These are phyloP conservation scores for Xylariaceae sp. DNA, from an alignment of 2,329 filamentous ascomycete genomes.

Conservation along the genomic window DNA sequence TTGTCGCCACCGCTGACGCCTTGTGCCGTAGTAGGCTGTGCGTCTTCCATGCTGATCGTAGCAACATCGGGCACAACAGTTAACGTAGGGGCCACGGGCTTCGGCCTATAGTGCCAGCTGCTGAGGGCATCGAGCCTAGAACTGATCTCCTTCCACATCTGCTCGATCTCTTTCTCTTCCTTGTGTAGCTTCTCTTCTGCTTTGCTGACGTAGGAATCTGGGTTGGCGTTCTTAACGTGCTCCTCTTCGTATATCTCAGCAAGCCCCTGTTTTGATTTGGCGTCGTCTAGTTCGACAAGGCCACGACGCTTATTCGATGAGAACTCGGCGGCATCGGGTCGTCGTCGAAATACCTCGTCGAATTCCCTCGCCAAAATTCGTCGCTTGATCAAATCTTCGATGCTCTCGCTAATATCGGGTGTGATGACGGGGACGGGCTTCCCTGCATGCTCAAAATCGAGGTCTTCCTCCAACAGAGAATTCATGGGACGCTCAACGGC, in stretches of 20 bases:
- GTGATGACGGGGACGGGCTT: slow-evolving; percentile 96
- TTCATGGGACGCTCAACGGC: slow-evolving; percentile 85
- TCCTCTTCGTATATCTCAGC: slow-evolving; percentile 96
- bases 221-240: slow-evolving; percentile 78
- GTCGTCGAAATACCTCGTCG: slow-evolving; percentile 84
- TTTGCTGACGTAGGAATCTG: slow-evolving; percentile 78
- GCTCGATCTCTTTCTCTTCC: slow-evolving; percentile 82
- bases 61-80: slow-evolving; percentile 89
- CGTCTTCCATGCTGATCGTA: slow-evolving; percentile 94
- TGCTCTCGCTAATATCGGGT: slow-evolving; percentile 84
- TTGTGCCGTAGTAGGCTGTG: slow-evolving; percentile 81
- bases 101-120: slow-evolving; percentile 95
- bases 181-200: slow-evolving; percentile 81
- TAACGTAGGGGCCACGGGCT: slow-evolving; percentile 78
- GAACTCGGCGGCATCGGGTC: slow-evolving; percentile 73
- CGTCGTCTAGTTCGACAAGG: slow-evolving; percentile 82
- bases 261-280: slow-evolving; percentile 83
- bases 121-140: slow-evolving; percentile 85
- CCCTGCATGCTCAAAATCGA: slow-evolving; percentile 93
- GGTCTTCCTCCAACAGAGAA: slow-evolving; percentile 89
- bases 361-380: slow-evolving; percentile 90
- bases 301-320: slow-evolving; percentile 68
- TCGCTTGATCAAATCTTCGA: slow-evolving; percentile 92
- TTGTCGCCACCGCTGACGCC: slow-evolving; percentile 72
- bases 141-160: slow-evolving; percentile 81